These are phyloP conservation scores for Teratosphaeria pseudoeucalypti DNA, from an alignment of 2,329 filamentous ascomycete species.

Conservation along the genomic window DNA sequence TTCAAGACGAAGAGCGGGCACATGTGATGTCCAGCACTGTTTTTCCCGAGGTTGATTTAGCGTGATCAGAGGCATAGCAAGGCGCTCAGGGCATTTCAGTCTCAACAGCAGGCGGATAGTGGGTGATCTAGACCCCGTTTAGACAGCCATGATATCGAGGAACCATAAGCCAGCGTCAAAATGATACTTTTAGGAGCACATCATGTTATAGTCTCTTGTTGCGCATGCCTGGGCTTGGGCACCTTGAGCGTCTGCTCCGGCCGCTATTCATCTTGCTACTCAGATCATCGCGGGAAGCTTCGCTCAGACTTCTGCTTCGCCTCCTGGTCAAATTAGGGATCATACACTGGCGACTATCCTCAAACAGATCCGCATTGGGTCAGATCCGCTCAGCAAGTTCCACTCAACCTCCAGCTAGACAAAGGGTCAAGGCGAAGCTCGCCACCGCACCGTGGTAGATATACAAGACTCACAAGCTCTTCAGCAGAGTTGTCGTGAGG, in stretches of 20 bases:
- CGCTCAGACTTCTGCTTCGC: background rate
- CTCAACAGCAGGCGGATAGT: background rate
- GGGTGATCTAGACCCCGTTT: background rate
- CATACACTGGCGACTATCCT: background rate
- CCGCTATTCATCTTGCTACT: background rate
- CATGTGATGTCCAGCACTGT: background rate
- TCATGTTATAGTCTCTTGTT: no score
- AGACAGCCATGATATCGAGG: no score
- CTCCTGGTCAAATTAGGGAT: no score
- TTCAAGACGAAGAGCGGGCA: background rate
- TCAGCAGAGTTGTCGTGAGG: no score
- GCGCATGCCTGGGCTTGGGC: no score
- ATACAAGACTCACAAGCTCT: no score
- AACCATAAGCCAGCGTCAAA: no score
- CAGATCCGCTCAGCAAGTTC: background rate
- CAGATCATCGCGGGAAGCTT: background rate
- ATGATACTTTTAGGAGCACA: no score
- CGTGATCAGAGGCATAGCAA: background rate
- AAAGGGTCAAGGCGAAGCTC: no score
- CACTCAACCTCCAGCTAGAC: background rate
- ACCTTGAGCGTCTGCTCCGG: background rate
- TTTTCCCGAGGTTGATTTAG: background rate
- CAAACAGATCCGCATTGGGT: background rate
- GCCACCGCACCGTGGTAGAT: no score
- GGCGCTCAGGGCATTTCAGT: background rate